Evolutionary conservation across 1,139 yeast species (phyloP), one percentile per base, ranked within the genome.

Genomic region (Yarrowia galli): DNA sequence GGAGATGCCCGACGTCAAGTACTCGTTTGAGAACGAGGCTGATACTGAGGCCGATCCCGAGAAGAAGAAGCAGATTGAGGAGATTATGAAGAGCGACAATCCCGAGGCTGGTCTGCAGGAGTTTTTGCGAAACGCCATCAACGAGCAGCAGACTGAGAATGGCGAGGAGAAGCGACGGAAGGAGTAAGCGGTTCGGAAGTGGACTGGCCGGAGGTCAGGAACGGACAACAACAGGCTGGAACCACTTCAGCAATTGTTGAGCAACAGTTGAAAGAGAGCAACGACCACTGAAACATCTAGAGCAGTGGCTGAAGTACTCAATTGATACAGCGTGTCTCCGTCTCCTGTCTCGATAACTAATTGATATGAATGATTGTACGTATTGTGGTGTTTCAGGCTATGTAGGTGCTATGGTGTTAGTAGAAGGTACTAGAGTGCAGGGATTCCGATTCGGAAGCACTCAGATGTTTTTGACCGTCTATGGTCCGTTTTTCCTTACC

Each of bases 61-160:
- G 68, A 87, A 89, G 74, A 83, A 96, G 71, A 80, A 82, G 73
- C 82, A 84, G 75, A 81, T 93, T 42, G 92, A 89, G 74, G 85
- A 84, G 56, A 91, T 93, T 35, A 84, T 92, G 73, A 84, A 85
- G 70, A 86, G 96, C 70, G 95, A 90, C 13, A 86, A 89, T 71
- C 89, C 95, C 0, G 95, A 91, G 73, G 95, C 88, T 72, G 91
- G 87, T 28, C 81, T 93, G 67, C 85, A 90, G 73, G 86, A 86
- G 61, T 86, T 89, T 74, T 85, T 92, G 61, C 81, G 85, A 70
- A 84, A 84, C 25, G 87, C 90, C 23, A 88, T 92, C 18, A 85
- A 87, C 60, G 84, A 84, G 38, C 85, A 85, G 74, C 72, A 77
- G 70, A n/a, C 22, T 12, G 54, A 43, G 28, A 13, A 56, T 15